phyloP scores from a whole-genome alignment of 148 eudicot species.

The Rhododendron vialii region DNA sequence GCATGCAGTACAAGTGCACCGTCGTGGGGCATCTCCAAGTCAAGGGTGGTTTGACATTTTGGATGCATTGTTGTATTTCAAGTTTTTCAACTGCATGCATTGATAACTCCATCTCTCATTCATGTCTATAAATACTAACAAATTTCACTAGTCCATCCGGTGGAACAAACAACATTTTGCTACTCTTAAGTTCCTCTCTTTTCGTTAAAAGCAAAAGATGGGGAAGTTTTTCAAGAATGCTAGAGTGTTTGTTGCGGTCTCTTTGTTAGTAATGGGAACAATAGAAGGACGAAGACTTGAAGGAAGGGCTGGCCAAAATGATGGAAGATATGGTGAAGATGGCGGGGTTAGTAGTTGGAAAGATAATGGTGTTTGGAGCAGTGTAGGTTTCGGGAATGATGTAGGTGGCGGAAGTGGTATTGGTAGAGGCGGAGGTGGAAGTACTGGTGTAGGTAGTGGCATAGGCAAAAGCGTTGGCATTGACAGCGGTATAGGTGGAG shows the following conservation, averaged over 20 bases:
- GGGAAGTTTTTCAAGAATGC: neutral
- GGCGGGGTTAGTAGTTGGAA: constrained; percentile 12
- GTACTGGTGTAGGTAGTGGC: neutral
- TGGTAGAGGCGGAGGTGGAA: neutral
- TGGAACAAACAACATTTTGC: neutral
- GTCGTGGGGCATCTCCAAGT: neutral
- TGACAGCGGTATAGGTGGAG: neutral
- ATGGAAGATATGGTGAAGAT: constrained; percentile 1
- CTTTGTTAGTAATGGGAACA: constrained; percentile 9
- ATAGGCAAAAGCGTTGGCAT: constrained; percentile 1
- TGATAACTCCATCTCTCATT: neutral
- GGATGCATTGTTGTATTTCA: neutral
- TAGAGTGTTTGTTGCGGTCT: neutral
- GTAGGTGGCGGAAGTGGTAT: neutral
- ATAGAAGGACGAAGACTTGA: constrained; percentile 10
- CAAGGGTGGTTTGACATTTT: neutral
- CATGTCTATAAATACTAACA: neutral
- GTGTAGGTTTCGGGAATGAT: neutral
- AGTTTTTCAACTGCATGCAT: constrained; percentile 3
- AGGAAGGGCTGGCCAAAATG: neutral
- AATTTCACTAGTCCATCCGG: neutral
- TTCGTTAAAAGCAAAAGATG: neutral
- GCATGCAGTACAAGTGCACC: neutral
- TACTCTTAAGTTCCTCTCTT: neutral
- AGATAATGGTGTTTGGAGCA: constrained; percentile 10